Evolutionary conservation across 768 basidiomycete species (phyloP), one percentile per base, ranked within the genome.

Genomic region (Leccinum fibrillosum): DNA sequence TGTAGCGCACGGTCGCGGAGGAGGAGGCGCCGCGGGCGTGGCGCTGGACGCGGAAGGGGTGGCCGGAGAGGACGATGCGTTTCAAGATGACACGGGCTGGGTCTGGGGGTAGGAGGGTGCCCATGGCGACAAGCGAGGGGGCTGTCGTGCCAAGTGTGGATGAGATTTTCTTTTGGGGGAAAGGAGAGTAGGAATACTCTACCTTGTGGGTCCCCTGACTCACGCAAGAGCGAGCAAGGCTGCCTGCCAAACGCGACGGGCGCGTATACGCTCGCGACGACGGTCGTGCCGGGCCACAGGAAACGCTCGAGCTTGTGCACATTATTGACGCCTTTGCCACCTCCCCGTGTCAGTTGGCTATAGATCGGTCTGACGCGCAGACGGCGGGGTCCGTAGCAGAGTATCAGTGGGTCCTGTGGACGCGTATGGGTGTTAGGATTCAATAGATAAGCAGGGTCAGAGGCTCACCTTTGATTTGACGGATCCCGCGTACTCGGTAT

Each of bases 251-350:
- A 97, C 4, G 83, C 79, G 39, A 95, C 85, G 2, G 96, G 94
- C 5, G 90, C 94, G 67, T 93, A 99, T 1, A 85, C 82, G 6
- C 94, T 96, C 3, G 90, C 94, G 21, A 98, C 89, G 56, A 77
- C 82, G 3, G 90, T 89, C 32, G 78, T 76, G 5, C 94, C 91
- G 66, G 92, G 92, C 44, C 89, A 84, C 28, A 98, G 79, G 74
- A 86, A 99, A 32, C 91, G 85, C 74, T 97, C 93, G 55, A 89
- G 95, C 68, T 98, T 99, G 80, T 98, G 95, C 2, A 97, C 94
- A 66, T 98, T 98, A 79, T 99, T 99, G 45, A 86, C 80, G 11
- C 94, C 94, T 71, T 88, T 91, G 15, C 90, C 92, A 17, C 94
- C 94, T 12, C 94, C 94, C 7, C 86, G 83, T 3, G 90, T 87